Evolutionary conservation across 345 rosid species (phyloP), one percentile per base, ranked within the genome.

Genomic region (Lagerstroemia speciosa): DNA sequence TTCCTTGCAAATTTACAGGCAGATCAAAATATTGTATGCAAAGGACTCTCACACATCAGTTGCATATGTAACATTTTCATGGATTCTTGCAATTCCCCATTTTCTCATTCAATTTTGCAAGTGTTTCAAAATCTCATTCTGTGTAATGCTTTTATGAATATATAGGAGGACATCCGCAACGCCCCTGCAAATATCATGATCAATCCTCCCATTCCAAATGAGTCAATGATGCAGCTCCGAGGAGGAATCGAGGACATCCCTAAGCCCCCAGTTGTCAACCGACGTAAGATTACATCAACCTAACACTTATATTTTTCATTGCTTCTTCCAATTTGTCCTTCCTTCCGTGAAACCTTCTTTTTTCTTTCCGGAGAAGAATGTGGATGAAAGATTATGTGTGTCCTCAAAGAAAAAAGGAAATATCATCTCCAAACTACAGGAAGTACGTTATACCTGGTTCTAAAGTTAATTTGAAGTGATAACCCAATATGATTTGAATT

Each of bases 91-190:
- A 62, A 22, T 48, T 16, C 24, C 53, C 53, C 3, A 9, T 53
- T 53, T 9, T 45, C 2, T 53, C 30, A 53, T n/a, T 53, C 24
- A 26, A n/a, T 53, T n/a, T 17, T 22, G 9, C 46, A n/a, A 53
- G 24, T 24, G 14, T 16, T n/a, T 16, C 53, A 48, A 9, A 37
- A 31, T 33, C 37, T 67, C 30, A 32, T n/a, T n/a, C n/a, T n/a
- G n/a, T 66, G 24, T 9, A 36, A 9, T 38, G 30, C 12, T 26
- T 36, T 27, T 46, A 19, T 52, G 40, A 38, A 16, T 53, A 29
- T 57, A 15, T 72, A 94, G 99, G 99, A 95, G 82, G 98, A 92
- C 80, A 83, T 87, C 72, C 82, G 87, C 55, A 91, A 81, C 61
- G 71, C 82, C 43, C 92, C 98, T 8, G 71, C 91, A 2, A 83